Conservation (phyloP, 805 yeast species). For the Candida takata region DNA sequence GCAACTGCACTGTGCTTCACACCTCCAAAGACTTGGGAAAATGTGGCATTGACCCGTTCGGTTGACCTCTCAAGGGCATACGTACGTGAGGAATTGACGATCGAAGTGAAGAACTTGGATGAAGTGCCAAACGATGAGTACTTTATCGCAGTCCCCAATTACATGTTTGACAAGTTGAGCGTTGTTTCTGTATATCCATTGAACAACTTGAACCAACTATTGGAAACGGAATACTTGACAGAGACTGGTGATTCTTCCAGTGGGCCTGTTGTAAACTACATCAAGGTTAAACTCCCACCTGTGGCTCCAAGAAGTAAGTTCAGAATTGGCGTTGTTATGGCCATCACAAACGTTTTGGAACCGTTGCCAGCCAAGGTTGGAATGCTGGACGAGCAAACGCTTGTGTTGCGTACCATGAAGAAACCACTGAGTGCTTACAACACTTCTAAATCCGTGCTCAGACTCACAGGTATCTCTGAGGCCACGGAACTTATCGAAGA, state of each 20-base stretch:
- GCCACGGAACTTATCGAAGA: conserved; percentile 38
- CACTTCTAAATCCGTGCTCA: conserved; percentile 40
- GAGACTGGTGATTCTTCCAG: conserved; percentile 18
- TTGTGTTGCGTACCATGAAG: conserved; percentile 48
- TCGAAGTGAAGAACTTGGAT: conserved; percentile 55
- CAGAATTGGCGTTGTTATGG: conserved; percentile 42
- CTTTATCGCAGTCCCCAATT: conserved; percentile 50
- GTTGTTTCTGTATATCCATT: conserved; percentile 35
- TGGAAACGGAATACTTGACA: conserved; percentile 23
- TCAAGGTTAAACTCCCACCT: conserved; percentile 47
- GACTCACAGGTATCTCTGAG: conserved; percentile 37
- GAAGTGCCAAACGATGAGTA: conserved; percentile 47
- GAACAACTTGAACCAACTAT: conserved; percentile 15
- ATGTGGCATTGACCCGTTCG: conserved; percentile 45
- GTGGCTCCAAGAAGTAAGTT: conserved; percentile 54
- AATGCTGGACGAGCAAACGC: conserved; percentile 53
- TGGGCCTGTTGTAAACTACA: conserved; percentile 31
- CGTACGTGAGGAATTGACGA: conserved; percentile 50
- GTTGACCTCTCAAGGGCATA: conserved; percentile 64
- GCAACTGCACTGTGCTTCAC: conserved; percentile 6
- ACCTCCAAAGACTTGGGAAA: conserved; percentile 37
- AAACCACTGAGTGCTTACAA: conserved; percentile 56
- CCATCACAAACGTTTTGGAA: conserved; percentile 37
- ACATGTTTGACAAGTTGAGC: conserved; percentile 34
- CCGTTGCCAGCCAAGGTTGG: conserved; percentile 62